Conservation (phyloP, 768 basidiomycete species). For the Naganishia friedmannii region DNA sequence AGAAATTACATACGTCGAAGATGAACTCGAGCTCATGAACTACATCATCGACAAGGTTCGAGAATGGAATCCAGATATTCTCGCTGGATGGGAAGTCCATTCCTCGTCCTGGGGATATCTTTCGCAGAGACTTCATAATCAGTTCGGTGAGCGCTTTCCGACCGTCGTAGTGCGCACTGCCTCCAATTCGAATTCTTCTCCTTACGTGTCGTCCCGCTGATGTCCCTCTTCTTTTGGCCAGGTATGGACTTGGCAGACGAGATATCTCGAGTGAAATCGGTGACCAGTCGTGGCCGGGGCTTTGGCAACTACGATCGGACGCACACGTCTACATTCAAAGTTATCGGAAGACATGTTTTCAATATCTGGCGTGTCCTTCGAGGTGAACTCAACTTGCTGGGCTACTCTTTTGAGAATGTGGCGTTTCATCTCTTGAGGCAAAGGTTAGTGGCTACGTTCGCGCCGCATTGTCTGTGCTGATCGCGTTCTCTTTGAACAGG, state of each 20-base stretch:
- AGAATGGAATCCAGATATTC: slow-evolving; percentile 82
- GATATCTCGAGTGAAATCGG: slow-evolving; percentile 65
- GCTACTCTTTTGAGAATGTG: slow-evolving; percentile 86
- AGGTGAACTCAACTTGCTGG: slow-evolving; percentile 69
- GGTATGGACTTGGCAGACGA: slow-evolving; percentile 70
- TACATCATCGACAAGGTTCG: slow-evolving; percentile 67
- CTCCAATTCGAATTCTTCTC: background rate
- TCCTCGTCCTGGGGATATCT: slow-evolving; percentile 86
- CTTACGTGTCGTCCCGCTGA: slow-evolving; percentile 29
- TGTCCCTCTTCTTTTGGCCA: slow-evolving; percentile 45
- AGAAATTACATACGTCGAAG: slow-evolving; percentile 59
- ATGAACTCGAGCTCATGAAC: slow-evolving; percentile 80
- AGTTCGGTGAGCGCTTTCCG: slow-evolving; percentile 42
- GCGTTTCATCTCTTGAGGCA: slow-evolving; percentile 73
- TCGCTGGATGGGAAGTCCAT: slow-evolving; percentile 91
- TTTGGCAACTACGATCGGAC: slow-evolving; percentile 68
- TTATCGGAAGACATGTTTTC: slow-evolving; percentile 82
- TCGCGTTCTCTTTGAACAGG: slow-evolving; percentile 53
- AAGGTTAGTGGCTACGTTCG: slow-evolving; percentile 58
- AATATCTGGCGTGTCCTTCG: slow-evolving; percentile 92
- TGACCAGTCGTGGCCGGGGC: slow-evolving; percentile 36
- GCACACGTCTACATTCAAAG: slow-evolving; percentile 76
- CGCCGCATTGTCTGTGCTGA: slow-evolving; percentile 17
- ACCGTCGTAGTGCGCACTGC: slow-evolving; percentile 15
- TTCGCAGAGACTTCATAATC: slow-evolving; percentile 60